Conservation (phyloP, 2,329 filamentous ascomycete species). For the Fusarium miscanthi region DNA sequence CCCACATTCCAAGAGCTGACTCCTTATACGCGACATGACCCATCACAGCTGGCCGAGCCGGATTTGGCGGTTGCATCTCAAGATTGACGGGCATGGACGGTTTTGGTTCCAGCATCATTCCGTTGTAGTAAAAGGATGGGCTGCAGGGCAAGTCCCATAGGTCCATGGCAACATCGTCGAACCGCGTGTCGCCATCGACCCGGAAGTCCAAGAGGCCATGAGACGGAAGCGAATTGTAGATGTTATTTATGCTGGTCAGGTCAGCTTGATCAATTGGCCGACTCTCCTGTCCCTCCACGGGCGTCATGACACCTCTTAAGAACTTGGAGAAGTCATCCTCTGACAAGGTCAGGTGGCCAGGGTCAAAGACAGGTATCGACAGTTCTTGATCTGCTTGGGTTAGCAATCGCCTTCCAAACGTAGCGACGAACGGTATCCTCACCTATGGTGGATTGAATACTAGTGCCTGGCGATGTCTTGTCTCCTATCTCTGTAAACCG, state of each 20-base stretch:
- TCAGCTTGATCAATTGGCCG: neutral
- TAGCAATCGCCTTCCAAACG: neutral
- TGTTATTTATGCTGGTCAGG: neutral
- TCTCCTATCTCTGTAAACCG: neutral
- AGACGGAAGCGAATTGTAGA: neutral
- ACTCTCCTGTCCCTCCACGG: neutral
- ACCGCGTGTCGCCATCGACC: neutral
- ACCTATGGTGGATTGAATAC: neutral
- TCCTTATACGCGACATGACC: neutral
- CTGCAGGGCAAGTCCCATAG: neutral
- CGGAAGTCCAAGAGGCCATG: neutral
- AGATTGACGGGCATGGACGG: fast-evolving
- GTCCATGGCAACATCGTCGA: neutral
- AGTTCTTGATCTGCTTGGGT: neutral
- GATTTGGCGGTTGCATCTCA: neutral
- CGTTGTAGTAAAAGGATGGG: neutral
- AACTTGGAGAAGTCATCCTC: neutral
- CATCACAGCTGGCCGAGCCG: neutral
- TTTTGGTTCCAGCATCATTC: neutral
- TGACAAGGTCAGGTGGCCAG: neutral
- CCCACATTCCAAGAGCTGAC: neutral
- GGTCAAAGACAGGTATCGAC: neutral
- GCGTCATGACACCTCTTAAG: neutral
- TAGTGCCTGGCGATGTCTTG: neutral
- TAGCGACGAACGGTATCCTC: fast-evolving